Evolutionary conservation across 805 yeast species (phyloP).

Genomic region (Starmerella sp.): DNA sequence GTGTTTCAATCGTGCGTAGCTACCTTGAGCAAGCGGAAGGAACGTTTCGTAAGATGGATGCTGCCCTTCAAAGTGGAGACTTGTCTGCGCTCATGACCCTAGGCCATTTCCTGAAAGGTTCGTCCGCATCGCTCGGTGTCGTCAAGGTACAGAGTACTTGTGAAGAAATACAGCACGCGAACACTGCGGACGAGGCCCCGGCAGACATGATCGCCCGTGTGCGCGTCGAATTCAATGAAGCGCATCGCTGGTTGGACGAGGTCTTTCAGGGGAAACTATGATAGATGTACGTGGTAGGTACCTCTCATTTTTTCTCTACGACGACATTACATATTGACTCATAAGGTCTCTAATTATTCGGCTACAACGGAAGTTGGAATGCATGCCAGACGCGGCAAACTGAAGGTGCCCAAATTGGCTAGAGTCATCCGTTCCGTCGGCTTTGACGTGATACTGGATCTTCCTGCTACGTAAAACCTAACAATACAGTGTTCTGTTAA

Average conservation of each 20-base stretch:
- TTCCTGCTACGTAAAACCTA: no score
- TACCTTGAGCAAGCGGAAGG: constrained; percentile 81
- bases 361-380: no score
- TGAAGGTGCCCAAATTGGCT: no score
- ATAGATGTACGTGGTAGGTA: neutral
- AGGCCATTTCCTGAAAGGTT: constrained; percentile 92
- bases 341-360: no score
- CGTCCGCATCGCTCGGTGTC: constrained; percentile 88
- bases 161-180: constrained; percentile 87
- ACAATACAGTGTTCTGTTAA: no score
- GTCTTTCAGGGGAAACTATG: constrained; percentile 21
- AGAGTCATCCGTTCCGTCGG: no score
- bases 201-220: constrained; percentile 24
- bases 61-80: constrained; percentile 33
- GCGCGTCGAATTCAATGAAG: constrained; percentile 30
- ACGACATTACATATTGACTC: no score
- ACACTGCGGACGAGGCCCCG: constrained; percentile 37
- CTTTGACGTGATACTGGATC: no score
- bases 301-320: neutral
- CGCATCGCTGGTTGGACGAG: constrained; percentile 23
- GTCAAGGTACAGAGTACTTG: constrained; percentile 74
- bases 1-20: constrained; percentile 62
- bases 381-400: no score
- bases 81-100: constrained; percentile 54
- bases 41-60: constrained; percentile 63